These are phyloP conservation scores for Glycine latifolia DNA, from an alignment of 306 rosid genomes.

Conservation along the genomic window DNA sequence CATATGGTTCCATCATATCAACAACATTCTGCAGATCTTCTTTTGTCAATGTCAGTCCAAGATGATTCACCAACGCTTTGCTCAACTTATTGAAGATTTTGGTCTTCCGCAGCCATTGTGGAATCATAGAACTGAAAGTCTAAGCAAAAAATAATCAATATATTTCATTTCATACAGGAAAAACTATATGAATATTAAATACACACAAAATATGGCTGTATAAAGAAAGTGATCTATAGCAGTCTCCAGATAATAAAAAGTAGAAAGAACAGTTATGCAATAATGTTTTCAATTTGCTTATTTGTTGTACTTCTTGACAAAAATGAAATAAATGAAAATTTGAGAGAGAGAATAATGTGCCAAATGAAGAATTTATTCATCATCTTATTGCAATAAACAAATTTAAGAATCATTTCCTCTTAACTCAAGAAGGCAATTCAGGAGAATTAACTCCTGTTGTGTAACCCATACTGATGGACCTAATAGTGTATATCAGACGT, in stretches of 20 bases:
- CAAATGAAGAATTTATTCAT: constrained; percentile 35
- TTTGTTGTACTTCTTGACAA: constrained; percentile 21
- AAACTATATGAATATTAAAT: constrained; percentile 7
- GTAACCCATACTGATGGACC: background rate
- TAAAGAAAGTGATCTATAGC: constrained; percentile 20
- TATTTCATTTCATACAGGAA: constrained; percentile 33
- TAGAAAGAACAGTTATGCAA: constrained; percentile 27
- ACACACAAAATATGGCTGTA: constrained; percentile 33
- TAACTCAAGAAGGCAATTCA: constrained; percentile 16
- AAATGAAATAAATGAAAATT: constrained; percentile 19
- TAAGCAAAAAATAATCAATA: constrained; percentile 55
- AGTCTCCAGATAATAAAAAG: constrained; percentile 31
- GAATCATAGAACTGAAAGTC: constrained; percentile 80
- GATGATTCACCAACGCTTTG: constrained; percentile 80
- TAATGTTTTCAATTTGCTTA: constrained; percentile 32
- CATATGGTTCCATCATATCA: constrained; percentile 97
- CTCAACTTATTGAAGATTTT: constrained; percentile 59
- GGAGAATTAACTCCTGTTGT: background rate
- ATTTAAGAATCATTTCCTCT: constrained; percentile 20
- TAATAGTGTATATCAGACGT: background rate
- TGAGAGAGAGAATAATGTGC: background rate
- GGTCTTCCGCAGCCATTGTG: constrained; percentile 72
- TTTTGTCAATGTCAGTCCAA: constrained; percentile 80
- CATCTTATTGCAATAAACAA: constrained; percentile 24
- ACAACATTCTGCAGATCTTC: constrained; percentile 87